Evolutionary conservation across 768 basidiomycete species (phyloP).

Genomic region (Floccularia luteovirens): DNA sequence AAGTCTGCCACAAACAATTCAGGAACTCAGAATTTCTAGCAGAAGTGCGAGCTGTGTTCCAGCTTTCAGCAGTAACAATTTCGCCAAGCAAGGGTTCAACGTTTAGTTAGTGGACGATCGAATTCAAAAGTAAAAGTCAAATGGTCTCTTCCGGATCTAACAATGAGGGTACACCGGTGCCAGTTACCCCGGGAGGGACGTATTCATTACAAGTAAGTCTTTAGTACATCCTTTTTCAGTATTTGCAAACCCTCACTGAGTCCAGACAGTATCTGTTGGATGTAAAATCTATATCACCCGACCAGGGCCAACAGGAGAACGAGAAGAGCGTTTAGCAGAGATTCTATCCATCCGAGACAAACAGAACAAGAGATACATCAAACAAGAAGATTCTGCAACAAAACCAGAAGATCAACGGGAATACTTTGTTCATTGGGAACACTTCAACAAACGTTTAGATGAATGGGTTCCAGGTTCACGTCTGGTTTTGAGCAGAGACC

Average conservation of each 20-base stretch:
- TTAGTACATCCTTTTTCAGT: conserved; percentile 7
- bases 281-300: conserved; percentile 94
- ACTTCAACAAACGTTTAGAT: conserved; percentile 98
- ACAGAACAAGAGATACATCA: conserved; percentile 52
- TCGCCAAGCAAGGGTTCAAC: too few relatives aligned
- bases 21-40: too few relatives aligned
- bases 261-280: conserved; percentile 80
- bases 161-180: conserved; percentile 46
- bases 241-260: conserved; percentile 16
- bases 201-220: conserved; percentile 63
- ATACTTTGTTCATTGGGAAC: conserved; percentile 98
- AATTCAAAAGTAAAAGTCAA: too few relatives aligned
- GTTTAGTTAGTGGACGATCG: too few relatives aligned
- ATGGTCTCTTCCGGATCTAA: conserved; percentile 34
- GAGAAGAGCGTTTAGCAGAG: conserved; percentile 91
- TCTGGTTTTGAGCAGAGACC: conserved; percentile 73
- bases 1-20: too few relatives aligned
- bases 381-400: conserved; percentile 32
- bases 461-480: conserved; percentile 93
- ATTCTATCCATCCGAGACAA: conserved; percentile 92
- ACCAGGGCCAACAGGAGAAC: conserved; percentile 61
- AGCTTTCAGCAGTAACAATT: too few relatives aligned
- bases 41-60: too few relatives aligned
- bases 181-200: conserved; percentile 65
- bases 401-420: conserved; percentile 78